phyloP scores from a whole-genome alignment of 1,139 yeast genomes.

The Hyphopichia fennica region DNA sequence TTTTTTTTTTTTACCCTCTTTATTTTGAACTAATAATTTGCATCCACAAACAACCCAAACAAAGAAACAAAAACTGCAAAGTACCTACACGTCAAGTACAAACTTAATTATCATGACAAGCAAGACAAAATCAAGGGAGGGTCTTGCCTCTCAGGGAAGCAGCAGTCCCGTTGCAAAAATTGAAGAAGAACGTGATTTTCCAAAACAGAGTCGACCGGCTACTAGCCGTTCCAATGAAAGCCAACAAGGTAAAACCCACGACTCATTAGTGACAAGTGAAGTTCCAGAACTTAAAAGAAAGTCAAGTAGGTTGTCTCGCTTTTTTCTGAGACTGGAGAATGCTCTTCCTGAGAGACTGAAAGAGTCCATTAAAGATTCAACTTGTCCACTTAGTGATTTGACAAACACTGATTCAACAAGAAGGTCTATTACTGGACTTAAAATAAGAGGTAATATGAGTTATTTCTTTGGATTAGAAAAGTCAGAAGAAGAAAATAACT shows the following conservation, averaged over 20 bases:
- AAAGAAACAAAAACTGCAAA: not conserved
- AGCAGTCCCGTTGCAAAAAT: not conserved
- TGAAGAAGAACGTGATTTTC: not conserved
- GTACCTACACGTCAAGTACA: not conserved
- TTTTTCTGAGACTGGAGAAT: not conserved
- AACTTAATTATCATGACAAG: not conserved
- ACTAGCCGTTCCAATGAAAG: not conserved
- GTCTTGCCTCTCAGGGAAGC: not conserved
- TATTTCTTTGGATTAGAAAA: conserved; percentile 13
- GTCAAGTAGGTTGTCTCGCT: not conserved
- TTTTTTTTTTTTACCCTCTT: not conserved
- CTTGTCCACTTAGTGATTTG: not conserved
- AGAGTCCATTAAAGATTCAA: not conserved
- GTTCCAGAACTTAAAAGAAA: not conserved
- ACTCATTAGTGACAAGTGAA: not conserved
- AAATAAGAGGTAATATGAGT: conserved; percentile 18
- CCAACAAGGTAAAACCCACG: not conserved
- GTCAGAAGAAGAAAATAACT: not conserved
- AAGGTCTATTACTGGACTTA: conserved; percentile 7
- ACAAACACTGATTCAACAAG: not conserved
- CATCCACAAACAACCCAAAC: not conserved
- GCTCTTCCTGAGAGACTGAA: not conserved
- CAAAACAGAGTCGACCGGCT: not conserved
- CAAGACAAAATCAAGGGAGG: not conserved
- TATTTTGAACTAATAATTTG: not conserved